These are phyloP conservation scores for Allomyces macrogynus DNA, from an alignment of 192 early-diverging fungal species.

Conservation along the genomic window DNA sequence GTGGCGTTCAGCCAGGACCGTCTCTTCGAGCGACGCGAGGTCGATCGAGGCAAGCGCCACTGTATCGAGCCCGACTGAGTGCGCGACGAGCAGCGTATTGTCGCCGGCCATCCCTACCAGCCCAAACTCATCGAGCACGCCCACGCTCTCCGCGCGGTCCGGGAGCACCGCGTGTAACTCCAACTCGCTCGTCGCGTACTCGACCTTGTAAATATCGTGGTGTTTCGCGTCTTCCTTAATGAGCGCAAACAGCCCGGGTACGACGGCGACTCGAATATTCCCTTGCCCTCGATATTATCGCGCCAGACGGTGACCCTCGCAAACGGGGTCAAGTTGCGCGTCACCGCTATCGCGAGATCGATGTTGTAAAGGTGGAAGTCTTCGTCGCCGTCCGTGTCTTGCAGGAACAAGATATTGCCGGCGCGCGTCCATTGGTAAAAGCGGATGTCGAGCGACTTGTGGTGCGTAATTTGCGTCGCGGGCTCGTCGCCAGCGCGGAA, in stretches of 20 bases:
- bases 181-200: not conserved
- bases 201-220: not conserved
- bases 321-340: not conserved
- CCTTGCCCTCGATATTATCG: not conserved
- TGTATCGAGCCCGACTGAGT: not conserved
- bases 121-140: not conserved
- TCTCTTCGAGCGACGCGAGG: not conserved
- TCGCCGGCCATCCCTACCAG: not conserved
- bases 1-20: not conserved
- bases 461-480: not conserved
- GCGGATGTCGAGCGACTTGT: not conserved
- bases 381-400: not conserved
- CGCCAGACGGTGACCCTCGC: not conserved
- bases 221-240: not conserved
- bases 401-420: not conserved
- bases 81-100: not conserved
- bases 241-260: not conserved
- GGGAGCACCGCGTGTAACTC: not conserved
- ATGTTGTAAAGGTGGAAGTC: not conserved
- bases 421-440: not conserved
- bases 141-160: not conserved
- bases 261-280: not conserved
- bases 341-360: not conserved
- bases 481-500: not conserved
- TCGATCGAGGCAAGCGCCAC: not conserved